Evolutionary conservation across 805 yeast genomes (phyloP).

Genomic region (Teunomyces pallodes): DNA sequence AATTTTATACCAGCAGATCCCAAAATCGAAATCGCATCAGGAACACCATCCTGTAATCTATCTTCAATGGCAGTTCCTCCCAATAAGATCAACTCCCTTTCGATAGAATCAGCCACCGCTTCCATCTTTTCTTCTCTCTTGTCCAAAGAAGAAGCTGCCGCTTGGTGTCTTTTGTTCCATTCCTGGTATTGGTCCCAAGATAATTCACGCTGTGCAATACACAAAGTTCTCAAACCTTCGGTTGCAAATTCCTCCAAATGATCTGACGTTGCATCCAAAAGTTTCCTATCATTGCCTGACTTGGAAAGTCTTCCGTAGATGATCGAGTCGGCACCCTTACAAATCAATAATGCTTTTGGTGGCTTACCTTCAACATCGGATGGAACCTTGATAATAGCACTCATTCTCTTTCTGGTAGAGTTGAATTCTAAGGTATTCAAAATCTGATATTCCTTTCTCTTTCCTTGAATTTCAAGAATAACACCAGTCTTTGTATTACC

Average conservation of each 20-base stretch:
- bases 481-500: conserved; percentile 69
- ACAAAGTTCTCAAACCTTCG: conserved; percentile 79
- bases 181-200: conserved; percentile 57
- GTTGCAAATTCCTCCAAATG: conserved; percentile 78
- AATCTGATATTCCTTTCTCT: conserved; percentile 65
- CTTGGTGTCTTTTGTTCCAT: conserved; percentile 63
- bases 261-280: conserved; percentile 63
- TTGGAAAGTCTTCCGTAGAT: conserved; percentile 62
- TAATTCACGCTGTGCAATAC: conserved; percentile 71
- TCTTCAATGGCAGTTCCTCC: conserved; percentile 88
- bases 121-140: conserved; percentile 73
- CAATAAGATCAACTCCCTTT: conserved; percentile 51
- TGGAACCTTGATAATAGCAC: conserved; percentile 73
- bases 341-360: conserved; percentile 59
- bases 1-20: conserved; percentile 73
- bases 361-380: conserved; percentile 26
- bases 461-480: conserved; percentile 67
- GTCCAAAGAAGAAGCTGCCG: conserved; percentile 61
- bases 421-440: conserved; percentile 74
- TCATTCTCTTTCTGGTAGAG: conserved; percentile 85
- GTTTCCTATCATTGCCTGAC: conserved; percentile 42
- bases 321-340: conserved; percentile 85
- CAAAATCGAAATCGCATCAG: conserved; percentile 64
- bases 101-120: conserved; percentile 70
- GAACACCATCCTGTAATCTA: conserved; percentile 74